Conservation (phyloP, 495 filamentous ascomycete species). For the Hapsidospora chrysogenum region DNA sequence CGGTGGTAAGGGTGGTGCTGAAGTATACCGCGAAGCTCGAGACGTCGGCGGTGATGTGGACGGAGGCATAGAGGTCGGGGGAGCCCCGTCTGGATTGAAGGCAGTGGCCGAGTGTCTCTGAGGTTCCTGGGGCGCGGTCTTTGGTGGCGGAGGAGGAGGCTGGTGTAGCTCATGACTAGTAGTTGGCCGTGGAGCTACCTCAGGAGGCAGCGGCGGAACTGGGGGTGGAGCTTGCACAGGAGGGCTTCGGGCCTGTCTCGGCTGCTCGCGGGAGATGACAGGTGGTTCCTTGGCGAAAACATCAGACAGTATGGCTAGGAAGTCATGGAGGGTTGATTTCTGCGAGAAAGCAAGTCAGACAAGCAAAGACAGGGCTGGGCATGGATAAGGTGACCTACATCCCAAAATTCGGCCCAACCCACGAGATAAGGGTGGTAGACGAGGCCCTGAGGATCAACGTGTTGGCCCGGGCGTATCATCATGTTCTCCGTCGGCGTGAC, state of each 20-base stretch:
- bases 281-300: constrained; percentile 92
- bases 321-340: constrained; percentile 68
- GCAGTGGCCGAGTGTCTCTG: constrained; percentile 13
- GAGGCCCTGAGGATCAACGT: constrained; percentile 86
- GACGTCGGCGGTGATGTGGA: no score
- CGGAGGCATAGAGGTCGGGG: no score
- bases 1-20: no score
- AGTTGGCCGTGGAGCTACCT: constrained; percentile 19
- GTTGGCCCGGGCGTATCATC: constrained; percentile 77
- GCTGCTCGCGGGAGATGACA: constrained; percentile 56
- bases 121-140: constrained; percentile 19
- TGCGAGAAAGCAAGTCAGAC: constrained; percentile 14
- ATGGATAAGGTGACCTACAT: constrained; percentile 49
- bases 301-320: constrained; percentile 66
- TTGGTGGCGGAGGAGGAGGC: constrained; percentile 20
- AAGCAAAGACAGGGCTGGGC: neutral
- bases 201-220: constrained; percentile 52
- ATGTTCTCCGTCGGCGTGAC: constrained; percentile 80
- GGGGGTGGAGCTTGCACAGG: constrained; percentile 33
- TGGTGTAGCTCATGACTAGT: constrained; percentile 11
- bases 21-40: no score
- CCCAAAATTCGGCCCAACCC: constrained; percentile 76
- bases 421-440: constrained; percentile 93
- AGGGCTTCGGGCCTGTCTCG: constrained; percentile 18
- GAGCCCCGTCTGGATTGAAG: no score